Base-by-base conservation (phyloP, 306 rosid genomes). In the Lupinus albus region DNA sequence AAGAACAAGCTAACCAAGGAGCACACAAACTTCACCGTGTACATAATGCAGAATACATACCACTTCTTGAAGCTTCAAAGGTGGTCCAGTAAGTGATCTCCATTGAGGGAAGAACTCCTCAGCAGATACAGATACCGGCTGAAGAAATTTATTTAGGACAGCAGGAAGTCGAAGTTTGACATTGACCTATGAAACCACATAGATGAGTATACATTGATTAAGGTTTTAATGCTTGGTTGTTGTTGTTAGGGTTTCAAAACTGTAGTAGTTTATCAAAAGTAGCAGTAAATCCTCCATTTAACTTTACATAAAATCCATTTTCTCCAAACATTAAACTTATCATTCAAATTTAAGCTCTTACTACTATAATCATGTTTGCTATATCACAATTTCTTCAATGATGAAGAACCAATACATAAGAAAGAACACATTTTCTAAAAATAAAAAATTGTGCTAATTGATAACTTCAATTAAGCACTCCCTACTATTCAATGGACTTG, bases 51-150 rank as follows among this genome's bases (percentile, higher is more conserved):
- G 46, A 70, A 59, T 66, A 81, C 81, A 75, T 69, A 94, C 99
- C 92, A 94, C 99, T 90, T 94, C 99, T 83, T 94, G 99, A 78
- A 94, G 99, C 91, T 94, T 94, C 85, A 94, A 83, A 50, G 99
- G 99, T 59, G 99, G 96, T 63, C 99, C 99, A 17, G 96, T 78
- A 59, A 94, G 91, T 61, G 92, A 85, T 82, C 97, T 86, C 99
- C 99, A 94, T 71, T 88, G 99, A 63, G 90, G 92, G 80, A 94
- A 94, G 71, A 94, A 94, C 79, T 94, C 99, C 72, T 94, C 99
- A 7, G 91, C 71, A 61, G 99, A 66, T 67, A 94, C 64, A 33
- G 90, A n/a, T 67, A 94, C 78, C 46, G 96, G 96, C 71, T 90
- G 99, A 75, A 94, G 89, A 85, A 90, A 94, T 79, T 94, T 94